phyloP scores from a whole-genome alignment of 345 rosid genomes.

The Rhodomyrtus tomentosa region DNA sequence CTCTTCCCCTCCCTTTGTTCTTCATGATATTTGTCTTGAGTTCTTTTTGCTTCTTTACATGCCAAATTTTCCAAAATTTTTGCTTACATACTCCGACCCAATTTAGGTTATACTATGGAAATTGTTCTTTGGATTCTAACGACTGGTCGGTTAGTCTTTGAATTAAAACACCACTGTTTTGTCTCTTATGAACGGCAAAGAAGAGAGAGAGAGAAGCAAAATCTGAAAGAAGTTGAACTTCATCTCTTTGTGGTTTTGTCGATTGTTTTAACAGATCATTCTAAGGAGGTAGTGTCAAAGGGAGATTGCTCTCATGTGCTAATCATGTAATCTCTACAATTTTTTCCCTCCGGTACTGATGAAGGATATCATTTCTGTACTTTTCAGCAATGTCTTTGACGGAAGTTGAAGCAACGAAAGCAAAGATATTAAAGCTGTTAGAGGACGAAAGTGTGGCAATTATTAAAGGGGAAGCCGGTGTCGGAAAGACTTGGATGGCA shows the following conservation, averaged over 20 bases:
- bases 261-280: too few species aligned
- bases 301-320: too few species aligned
- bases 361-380: background rate
- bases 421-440: background rate
- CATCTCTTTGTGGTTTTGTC: too few species aligned
- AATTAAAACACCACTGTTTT: background rate
- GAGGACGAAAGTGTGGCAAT: background rate
- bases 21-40: background rate
- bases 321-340: background rate
- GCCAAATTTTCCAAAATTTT: background rate
- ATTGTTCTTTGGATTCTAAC: background rate
- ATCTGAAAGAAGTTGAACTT: background rate
- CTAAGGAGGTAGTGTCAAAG: background rate
- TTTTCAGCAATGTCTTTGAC: conserved; percentile 1
- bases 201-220: background rate
- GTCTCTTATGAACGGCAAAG: background rate
- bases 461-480: conserved; percentile 21
- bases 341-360: background rate
- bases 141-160: background rate
- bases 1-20: background rate
- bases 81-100: background rate
- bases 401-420: background rate
- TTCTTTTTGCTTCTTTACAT: background rate
- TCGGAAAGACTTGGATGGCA: conserved; percentile 46
- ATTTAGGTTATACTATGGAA: background rate